Base-by-base conservation (phyloP, 2,329 filamentous ascomycete genomes). In the Metarhizium guizhouense region DNA sequence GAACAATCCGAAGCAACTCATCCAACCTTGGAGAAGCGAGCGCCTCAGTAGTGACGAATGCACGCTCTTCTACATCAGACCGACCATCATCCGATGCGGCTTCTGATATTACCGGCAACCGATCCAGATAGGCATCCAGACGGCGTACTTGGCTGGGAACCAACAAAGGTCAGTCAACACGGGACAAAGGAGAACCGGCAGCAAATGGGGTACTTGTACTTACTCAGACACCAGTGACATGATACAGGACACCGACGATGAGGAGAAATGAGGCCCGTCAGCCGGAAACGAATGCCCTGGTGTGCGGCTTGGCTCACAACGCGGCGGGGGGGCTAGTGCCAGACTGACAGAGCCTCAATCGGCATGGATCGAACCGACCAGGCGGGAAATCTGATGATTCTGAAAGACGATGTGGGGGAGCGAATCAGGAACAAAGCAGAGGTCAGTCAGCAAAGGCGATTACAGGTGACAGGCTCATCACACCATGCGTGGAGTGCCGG, bases 1-100 rank as follows among this genome's bases (percentile, higher is more conserved):
- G 86, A 64, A 89, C 82, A 54, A 91, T 81, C 56, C 73, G 75
- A 61, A 91, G 80, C 43, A 95, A 74, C 54, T 84, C 77, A 68
- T 82, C 72, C 62, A 86, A 72, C 53, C 82, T 73, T 30, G 79
- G 76, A 20, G 77, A 79, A 59, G 78, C 71, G 52, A 81, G 67
- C 48, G 74, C 74, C 53, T 72, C 72, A 45, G 74, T 65, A 43
- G 65, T 67, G 61, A 68, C 57, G 56, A 70, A 66, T 11, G 62
- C 63, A 51, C 70, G 67, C 30, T 70, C 67, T 30, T 71, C 71
- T 30, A 62, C 60, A 38, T 72, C 68, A 38, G 68, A 69, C 32
- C 60, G 70, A 52, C 75, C 72, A 54, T 75, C 71, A 56, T 74
- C 73, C 32, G 72, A 73, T 40, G 69, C 55, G 71, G 74, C 61